phyloP scores from a whole-genome alignment of 1,139 yeast species.

The Taphrina wiesneri region DNA sequence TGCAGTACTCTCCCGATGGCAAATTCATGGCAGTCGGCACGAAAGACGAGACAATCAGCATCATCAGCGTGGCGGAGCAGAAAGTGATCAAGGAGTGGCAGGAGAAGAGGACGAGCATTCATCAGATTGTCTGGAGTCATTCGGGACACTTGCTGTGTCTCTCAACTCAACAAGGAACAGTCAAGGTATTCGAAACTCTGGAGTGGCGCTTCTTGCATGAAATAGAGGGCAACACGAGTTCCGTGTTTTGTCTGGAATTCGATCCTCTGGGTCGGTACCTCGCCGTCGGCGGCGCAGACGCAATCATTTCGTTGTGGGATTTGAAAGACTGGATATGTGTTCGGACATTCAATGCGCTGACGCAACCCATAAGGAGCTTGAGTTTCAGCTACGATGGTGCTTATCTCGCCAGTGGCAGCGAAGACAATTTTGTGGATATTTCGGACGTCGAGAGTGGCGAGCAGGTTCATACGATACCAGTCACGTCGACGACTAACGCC shows the following conservation, averaged over 20 bases:
- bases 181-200: slow-evolving; percentile 33
- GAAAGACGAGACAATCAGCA: slow-evolving; percentile 35
- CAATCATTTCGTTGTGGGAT: slow-evolving; percentile 66
- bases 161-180: slow-evolving; percentile 36
- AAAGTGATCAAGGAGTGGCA: slow-evolving; percentile 29
- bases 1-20: slow-evolving; percentile 33
- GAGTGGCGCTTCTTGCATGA: slow-evolving; percentile 31
- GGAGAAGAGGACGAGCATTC: slow-evolving; percentile 23
- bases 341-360: slow-evolving; percentile 49
- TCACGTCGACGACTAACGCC: slow-evolving; percentile 39
- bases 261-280: slow-evolving; percentile 62
- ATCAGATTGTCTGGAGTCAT: slow-evolving; percentile 36
- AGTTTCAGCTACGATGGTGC: slow-evolving; percentile 47
- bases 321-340: slow-evolving; percentile 52
- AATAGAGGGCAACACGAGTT: slow-evolving; percentile 35
- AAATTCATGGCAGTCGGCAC: slow-evolving; percentile 19
- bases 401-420: slow-evolving; percentile 45
- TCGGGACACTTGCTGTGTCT: slow-evolving; percentile 33
- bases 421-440: slow-evolving; percentile 44
- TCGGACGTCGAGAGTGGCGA: slow-evolving; percentile 44
- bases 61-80: slow-evolving; percentile 32
- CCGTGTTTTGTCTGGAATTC: slow-evolving; percentile 47
- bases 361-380: slow-evolving; percentile 43
- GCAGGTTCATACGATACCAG: slow-evolving; percentile 39
- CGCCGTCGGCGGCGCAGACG: slow-evolving; percentile 68